phyloP scores from a whole-genome alignment of 1,284 basidiomycete species.

The Leccinum glutinopallens region DNA sequence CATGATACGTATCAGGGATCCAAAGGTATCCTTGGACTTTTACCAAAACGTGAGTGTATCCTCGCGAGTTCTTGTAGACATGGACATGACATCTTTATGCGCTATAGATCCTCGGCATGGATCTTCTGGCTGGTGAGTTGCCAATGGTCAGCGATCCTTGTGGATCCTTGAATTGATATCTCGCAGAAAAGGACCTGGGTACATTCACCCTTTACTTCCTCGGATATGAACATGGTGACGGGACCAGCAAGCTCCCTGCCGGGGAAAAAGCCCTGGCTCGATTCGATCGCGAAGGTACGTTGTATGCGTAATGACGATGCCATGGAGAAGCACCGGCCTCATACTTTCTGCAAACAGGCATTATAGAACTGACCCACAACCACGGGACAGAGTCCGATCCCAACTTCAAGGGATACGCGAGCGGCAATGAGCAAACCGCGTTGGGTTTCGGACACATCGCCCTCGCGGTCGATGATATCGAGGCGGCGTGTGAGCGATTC shows the following conservation, averaged over 20 bases:
- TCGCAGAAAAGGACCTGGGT: constrained; percentile 49
- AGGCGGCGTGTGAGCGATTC: constrained; percentile 84
- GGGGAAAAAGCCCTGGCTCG: constrained; percentile 51
- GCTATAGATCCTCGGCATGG: constrained; percentile 80
- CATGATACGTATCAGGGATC: constrained; percentile 90
- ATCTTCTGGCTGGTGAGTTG: constrained; percentile 63
- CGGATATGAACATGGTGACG: constrained; percentile 62
- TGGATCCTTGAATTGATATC: neutral
- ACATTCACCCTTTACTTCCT: constrained; percentile 85
- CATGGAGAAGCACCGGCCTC: neutral
- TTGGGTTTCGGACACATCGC: constrained; percentile 88
- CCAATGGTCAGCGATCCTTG: neutral
- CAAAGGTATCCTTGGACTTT: constrained; percentile 75
- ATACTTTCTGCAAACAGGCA: constrained; percentile 42
- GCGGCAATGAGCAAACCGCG: constrained; percentile 84
- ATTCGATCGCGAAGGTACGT: constrained; percentile 67
- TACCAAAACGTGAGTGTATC: constrained; percentile 61
- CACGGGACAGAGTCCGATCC: constrained; percentile 85
- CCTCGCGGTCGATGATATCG: constrained; percentile 82
- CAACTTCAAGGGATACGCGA: constrained; percentile 78
- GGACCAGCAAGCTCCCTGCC: constrained; percentile 42
- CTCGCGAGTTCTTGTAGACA: constrained; percentile 7
- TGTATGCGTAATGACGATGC: neutral
- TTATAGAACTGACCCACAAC: constrained; percentile 89
- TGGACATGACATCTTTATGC: constrained; percentile 19